These are phyloP conservation scores for Verticillium alfalfae DNA, from an alignment of 2,329 filamentous ascomycete species.

Conservation along the genomic window DNA sequence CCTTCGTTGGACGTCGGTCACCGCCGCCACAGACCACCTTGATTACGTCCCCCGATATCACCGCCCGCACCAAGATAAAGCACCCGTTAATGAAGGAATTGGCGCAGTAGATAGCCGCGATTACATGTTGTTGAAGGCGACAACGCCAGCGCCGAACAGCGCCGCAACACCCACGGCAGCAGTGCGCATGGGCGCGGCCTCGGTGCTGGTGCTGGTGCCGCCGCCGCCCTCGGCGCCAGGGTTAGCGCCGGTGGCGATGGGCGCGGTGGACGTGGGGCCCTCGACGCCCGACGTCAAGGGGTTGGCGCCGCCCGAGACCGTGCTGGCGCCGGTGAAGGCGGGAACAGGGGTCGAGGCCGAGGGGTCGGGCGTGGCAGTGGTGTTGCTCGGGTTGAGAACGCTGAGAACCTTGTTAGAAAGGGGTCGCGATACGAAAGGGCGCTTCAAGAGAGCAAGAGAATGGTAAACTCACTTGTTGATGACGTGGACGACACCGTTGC, in stretches of 20 bases:
- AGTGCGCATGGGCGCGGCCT: slow-evolving; percentile 21
- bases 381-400: slow-evolving; percentile 52
- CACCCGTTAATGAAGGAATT: neutral
- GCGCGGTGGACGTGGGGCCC: slow-evolving; percentile 31
- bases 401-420: slow-evolving; percentile 15
- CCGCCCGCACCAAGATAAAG: neutral
- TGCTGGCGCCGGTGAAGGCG: slow-evolving; percentile 48
- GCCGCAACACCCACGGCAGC: slow-evolving; percentile 37
- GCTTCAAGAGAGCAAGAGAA: too few relatives aligned
- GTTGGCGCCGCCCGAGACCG: slow-evolving; percentile 32
- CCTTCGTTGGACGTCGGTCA: too few relatives aligned
- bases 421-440: too few relatives aligned
- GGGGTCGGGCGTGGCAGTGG: slow-evolving; percentile 33
- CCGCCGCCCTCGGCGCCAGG: slow-evolving; percentile 1
- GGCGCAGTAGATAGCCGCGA: neutral
- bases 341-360: slow-evolving; percentile 37
- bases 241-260: slow-evolving; percentile 21
- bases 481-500: slow-evolving; percentile 53
- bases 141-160: slow-evolving; percentile 38
- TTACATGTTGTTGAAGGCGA: slow-evolving; percentile 10
- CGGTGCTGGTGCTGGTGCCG: slow-evolving; percentile 23
- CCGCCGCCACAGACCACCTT: too few relatives aligned
- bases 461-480: slow-evolving; percentile 44
- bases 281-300: slow-evolving; percentile 53
- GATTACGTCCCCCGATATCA: too few relatives aligned